phyloP scores from a whole-genome alignment of 495 filamentous ascomycete species.

The Penicillium steckii region DNA sequence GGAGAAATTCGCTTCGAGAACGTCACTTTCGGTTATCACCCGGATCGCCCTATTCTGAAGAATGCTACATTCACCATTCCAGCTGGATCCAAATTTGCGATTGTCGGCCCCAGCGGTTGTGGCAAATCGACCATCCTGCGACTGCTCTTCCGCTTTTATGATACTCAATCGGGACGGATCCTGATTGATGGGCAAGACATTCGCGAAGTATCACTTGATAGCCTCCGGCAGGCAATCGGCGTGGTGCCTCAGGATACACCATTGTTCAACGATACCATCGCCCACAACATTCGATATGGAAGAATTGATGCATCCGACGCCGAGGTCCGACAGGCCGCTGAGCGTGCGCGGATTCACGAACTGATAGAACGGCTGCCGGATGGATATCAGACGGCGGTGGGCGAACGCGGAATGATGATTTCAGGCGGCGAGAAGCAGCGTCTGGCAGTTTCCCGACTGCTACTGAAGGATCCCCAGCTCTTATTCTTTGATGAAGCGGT shows the following conservation, averaged over 20 bases:
- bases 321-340: conserved; percentile 71
- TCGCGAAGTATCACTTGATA: conserved; percentile 76
- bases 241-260: conserved; percentile 98
- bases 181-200: conserved; percentile 93
- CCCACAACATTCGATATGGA: conserved; percentile 96
- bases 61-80: conserved; percentile 87
- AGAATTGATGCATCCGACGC: conserved; percentile 74
- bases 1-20: conserved; percentile 94
- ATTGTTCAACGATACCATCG: conserved; percentile 92
- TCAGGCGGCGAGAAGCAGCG: conserved; percentile 96
- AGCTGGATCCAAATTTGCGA: conserved; percentile 90
- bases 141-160: conserved; percentile 92
- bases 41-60: conserved; percentile 81
- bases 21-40: conserved; percentile 89
- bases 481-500: conserved; percentile 97
- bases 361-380: conserved; percentile 75
- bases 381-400: conserved; percentile 89
- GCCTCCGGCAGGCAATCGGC: conserved; percentile 80
- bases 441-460: conserved; percentile 78
- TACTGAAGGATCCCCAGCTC: conserved; percentile 89
- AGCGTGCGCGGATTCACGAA: conserved; percentile 80
- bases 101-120: conserved; percentile 93
- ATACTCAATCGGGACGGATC: conserved; percentile 83
- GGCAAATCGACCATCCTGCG: conserved; percentile 93
- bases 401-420: conserved; percentile 98